Conservation (phyloP, 352 stramenopile species). For the Thalassiosira oceanica region DNA sequence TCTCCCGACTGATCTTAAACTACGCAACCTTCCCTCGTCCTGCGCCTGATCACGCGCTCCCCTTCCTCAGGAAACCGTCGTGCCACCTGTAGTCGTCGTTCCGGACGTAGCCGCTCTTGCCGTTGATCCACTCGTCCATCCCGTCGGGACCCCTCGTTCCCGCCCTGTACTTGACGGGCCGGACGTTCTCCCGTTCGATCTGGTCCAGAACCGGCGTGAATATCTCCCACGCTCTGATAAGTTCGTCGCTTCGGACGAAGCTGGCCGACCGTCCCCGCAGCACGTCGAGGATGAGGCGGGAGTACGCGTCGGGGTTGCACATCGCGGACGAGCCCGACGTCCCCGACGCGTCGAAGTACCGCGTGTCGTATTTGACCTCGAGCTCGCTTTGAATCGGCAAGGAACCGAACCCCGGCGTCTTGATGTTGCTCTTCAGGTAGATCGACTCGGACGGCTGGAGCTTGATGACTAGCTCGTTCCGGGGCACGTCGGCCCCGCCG, state of each 20-base stretch:
- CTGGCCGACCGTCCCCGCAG: slow-evolving; percentile 90
- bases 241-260: slow-evolving; percentile 97
- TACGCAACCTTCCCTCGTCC: too few species aligned
- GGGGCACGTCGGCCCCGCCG: slow-evolving; percentile 72
- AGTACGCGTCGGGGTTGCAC: slow-evolving; percentile 97
- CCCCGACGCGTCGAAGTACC: slow-evolving; percentile 47
- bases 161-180: slow-evolving; percentile 90
- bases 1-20: too few species aligned
- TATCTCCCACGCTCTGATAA: slow-evolving; percentile 94
- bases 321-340: too few species aligned
- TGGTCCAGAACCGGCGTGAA: slow-evolving; percentile 96
- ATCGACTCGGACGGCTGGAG: slow-evolving; percentile 95
- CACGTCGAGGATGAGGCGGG: slow-evolving; percentile 95
- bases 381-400: slow-evolving; percentile 92
- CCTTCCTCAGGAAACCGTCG: too few species aligned
- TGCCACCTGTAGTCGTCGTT: too few species aligned
- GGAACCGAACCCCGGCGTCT: slow-evolving; percentile 89
- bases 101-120: slow-evolving; percentile 44
- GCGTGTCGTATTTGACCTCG: slow-evolving; percentile 91
- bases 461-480: slow-evolving; percentile 95
- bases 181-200: slow-evolving; percentile 90
- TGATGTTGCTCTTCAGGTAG: slow-evolving; percentile 94
- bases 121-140: slow-evolving; percentile 39
- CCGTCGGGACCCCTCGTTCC: slow-evolving; percentile 87
- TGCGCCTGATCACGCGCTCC: too few species aligned